A percentile compares a stretch with the other conserved stretches of the same genome.
Evolutionary conservation across 2,329 filamentous ascomycete species (phyloP).

Genomic region (Pseudocercospora pini-densiflorae): DNA sequence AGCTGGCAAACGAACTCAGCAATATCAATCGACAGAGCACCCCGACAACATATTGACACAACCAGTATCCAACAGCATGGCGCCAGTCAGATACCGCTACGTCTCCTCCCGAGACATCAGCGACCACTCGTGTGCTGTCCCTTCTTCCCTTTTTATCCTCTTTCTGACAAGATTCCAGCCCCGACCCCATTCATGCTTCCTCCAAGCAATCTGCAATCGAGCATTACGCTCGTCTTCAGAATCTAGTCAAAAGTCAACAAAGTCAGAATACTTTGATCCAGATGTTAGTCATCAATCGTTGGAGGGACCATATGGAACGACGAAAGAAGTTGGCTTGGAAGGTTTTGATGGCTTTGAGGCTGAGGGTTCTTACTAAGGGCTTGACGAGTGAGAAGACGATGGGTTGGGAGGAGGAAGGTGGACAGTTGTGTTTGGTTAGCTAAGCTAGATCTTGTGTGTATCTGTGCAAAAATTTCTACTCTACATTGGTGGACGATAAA

Average conservation of each 20-base stretch:
- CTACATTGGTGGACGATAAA: background rate
- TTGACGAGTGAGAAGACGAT: background rate
- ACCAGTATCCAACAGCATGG: background rate
- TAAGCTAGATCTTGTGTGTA: background rate
- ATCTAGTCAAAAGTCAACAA: background rate
- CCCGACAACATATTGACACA: background rate
- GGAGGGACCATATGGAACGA: slow-evolving; percentile 5
- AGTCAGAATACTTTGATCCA: slow-evolving; percentile 8
- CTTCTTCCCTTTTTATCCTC: background rate
- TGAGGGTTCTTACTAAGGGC: slow-evolving; percentile 6
- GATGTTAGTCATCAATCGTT: slow-evolving; percentile 9
- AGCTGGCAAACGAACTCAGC: background rate
- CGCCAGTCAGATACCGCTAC: slow-evolving; percentile 20
- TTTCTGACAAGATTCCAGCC: background rate
- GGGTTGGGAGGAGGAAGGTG: slow-evolving; percentile 15
- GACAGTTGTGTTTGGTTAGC: slow-evolving; percentile 18
- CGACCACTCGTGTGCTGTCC: background rate
- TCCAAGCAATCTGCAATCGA: slow-evolving; percentile 10
- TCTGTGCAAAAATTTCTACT: no score
- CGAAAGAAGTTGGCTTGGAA: slow-evolving; percentile 11
- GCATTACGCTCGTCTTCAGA: slow-evolving; percentile 6
- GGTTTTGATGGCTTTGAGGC: slow-evolving; percentile 12
- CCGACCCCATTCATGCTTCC: background rate
- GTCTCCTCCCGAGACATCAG: slow-evolving; percentile 8
- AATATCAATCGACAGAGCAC: background rate